Evolutionary conservation across 1,139 yeast species (phyloP), one percentile per base, ranked within the genome.

Genomic region (Meyerozyma elateridarum): DNA sequence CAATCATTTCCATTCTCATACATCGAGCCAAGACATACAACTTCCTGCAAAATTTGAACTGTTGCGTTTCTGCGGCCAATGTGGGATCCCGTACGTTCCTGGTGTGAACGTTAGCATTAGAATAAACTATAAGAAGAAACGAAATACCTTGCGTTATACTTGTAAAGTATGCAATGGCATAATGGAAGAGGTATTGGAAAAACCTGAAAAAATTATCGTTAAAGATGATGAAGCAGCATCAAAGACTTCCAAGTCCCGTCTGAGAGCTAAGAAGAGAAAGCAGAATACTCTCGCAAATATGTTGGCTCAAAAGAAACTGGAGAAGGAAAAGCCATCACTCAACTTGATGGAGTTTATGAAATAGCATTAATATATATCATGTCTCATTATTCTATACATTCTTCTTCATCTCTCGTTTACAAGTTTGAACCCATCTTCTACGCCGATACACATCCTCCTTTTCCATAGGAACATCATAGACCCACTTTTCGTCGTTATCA

Each of bases 401-500:
- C 13, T 9, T 28, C 24, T 5, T 8, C 8, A 13, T 22, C 2
- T 20, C 27, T 17, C 31, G 31, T 6, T 19, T 20, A 6, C 22
- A 20, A 8, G 6, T 14, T 5, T 26, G 26, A 13, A 20, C 16
- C 31, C 31, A 28, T 7, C 31, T 13, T 19, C 31, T 16, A 8
- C 31, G 27, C 6, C 15, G 19, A 16, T 37, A 35, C 20, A 16
- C 14, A 8, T 30, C 32, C 3, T 32, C 34, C 15, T 36, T 39
- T 29, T 24, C 27, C 5, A 24, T 8, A 11, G 27, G 27, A 14
- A 54, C 51, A 52, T 83, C 93, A 51, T 83, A 83, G 13, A 80
- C 88, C 91, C 91, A 83, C 54, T 83, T 83, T 28, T 80, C 82
- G 34, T 76, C 85, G 22, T 71, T 63, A 52, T 82, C 89, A 22